Evolutionary conservation across 306 rosid species (phyloP).

Genomic region (Fagus crenata): DNA sequence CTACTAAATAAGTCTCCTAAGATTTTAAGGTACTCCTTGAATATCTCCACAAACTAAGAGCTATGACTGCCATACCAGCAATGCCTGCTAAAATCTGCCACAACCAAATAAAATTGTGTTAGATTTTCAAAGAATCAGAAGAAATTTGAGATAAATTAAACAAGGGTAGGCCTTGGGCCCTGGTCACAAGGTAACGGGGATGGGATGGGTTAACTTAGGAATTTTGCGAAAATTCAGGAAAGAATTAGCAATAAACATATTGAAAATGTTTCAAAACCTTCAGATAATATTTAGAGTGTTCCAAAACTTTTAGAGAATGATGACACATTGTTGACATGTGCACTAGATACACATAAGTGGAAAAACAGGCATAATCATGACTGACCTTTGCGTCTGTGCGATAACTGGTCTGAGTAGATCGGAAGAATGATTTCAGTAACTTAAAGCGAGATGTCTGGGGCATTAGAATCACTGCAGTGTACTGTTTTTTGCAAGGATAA

Average conservation of each 20-base stretch:
- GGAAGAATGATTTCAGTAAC: slow-evolving; percentile 58
- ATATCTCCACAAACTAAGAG: slow-evolving; percentile 67
- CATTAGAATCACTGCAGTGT: slow-evolving; percentile 80
- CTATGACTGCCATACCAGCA: slow-evolving; percentile 61
- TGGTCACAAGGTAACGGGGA: no score
- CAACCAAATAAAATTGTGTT: slow-evolving; percentile 11
- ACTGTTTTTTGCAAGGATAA: slow-evolving; percentile 77
- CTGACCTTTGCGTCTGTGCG: slow-evolving; percentile 67
- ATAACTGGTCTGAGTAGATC: slow-evolving; percentile 38
- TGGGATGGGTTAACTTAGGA: background rate
- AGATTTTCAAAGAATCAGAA: background rate
- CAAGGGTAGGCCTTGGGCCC: background rate
- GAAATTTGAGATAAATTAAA: background rate
- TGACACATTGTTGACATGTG: background rate
- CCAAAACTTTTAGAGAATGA: background rate
- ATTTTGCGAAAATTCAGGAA: background rate
- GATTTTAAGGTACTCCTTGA: slow-evolving; percentile 49
- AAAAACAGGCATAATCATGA: slow-evolving; percentile 11
- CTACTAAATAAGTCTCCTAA: slow-evolving; percentile 34
- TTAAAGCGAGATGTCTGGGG: slow-evolving; percentile 62
- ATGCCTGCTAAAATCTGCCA: slow-evolving; percentile 72
- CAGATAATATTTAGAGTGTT: background rate
- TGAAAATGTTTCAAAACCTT: background rate
- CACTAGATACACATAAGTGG: background rate
- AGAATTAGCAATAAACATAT: background rate